Conservation (phyloP, 306 rosid genomes). For the Malus asiatica region DNA sequence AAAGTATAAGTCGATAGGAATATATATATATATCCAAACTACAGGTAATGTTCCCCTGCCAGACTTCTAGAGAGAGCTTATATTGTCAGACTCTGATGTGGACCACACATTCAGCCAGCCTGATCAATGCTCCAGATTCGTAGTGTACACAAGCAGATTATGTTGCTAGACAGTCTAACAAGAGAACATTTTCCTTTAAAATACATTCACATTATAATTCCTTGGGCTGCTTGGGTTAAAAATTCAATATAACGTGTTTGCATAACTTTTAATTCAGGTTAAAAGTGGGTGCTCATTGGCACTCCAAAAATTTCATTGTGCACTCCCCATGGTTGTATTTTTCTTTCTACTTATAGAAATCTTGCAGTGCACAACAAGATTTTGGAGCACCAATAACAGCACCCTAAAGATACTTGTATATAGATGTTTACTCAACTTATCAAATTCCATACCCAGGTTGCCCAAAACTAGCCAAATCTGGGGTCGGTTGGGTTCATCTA, state of each 20-base stretch:
- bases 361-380: background rate
- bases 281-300: background rate
- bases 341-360: background rate
- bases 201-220: background rate
- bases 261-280: background rate
- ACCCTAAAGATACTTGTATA: background rate
- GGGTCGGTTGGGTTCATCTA: background rate
- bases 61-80: background rate
- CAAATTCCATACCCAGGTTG: background rate
- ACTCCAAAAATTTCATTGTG: background rate
- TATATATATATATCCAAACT: background rate
- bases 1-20: background rate
- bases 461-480: background rate
- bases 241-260: background rate
- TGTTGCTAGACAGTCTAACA: background rate
- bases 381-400: background rate
- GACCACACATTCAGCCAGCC: background rate
- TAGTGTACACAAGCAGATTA: background rate
- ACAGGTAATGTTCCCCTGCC: background rate
- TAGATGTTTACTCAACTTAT: background rate
- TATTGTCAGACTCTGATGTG: background rate
- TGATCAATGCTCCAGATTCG: background rate
- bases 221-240: background rate
- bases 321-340: background rate
- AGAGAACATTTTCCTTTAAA: background rate